A percentile compares a stretch with the other conserved stretches of the same genome.
Conservation (phyloP, 2,329 filamentous ascomycete species). For the Escovopsis sp. region DNA sequence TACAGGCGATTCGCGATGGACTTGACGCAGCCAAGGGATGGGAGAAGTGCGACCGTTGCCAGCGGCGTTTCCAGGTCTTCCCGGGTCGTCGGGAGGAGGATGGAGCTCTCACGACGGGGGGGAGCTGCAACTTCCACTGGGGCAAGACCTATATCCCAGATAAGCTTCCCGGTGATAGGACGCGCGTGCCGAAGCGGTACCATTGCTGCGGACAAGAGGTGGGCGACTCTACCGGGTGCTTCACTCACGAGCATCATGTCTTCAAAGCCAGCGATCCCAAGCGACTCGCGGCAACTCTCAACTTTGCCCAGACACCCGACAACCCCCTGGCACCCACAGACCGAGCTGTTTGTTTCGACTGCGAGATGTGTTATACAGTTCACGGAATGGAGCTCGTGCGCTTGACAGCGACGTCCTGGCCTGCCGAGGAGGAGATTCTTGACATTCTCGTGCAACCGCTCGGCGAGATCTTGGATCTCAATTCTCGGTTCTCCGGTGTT, state of each 20-base stretch:
- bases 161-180: constrained; percentile 39
- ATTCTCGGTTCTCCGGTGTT: constrained; percentile 84
- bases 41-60: constrained; percentile 82
- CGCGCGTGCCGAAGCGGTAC: constrained; percentile 47
- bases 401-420: constrained; percentile 81
- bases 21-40: constrained; percentile 56
- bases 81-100: constrained; percentile 69
- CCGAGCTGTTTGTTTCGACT: constrained; percentile 75
- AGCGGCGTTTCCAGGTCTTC: constrained; percentile 78
- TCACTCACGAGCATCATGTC: constrained; percentile 57
- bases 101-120: constrained; percentile 59
- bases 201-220: constrained; percentile 65
- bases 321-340: constrained; percentile 37
- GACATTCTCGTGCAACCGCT: constrained; percentile 76
- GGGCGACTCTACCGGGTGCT: constrained; percentile 63
- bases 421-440: constrained; percentile 55
- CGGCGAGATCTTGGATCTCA: constrained; percentile 77
- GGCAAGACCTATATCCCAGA: constrained; percentile 51
- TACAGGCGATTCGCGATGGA: constrained; percentile 50
- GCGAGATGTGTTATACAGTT: constrained; percentile 94
- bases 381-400: constrained; percentile 79
- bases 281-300: constrained; percentile 61
- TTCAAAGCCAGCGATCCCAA: constrained; percentile 71
- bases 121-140: constrained; percentile 68
- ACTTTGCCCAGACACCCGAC: constrained; percentile 64